Base-by-base conservation (phyloP, 225 moss, liverwort and hornwort species). In the Pleurozium schreberi region DNA sequence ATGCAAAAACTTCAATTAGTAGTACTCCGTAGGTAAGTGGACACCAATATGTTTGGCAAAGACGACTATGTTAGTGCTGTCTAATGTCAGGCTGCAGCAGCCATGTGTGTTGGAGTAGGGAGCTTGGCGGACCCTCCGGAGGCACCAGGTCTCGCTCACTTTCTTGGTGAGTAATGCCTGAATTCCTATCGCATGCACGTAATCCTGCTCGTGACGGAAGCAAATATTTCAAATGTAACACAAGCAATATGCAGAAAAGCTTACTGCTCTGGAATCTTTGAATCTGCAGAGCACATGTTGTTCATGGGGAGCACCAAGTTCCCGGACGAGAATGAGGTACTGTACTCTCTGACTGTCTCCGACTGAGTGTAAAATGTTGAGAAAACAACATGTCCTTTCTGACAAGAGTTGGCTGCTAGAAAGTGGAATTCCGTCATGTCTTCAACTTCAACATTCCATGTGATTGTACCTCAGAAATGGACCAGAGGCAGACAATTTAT, bases 281-380 rank as follows among this genome's bases (percentile, higher is more conserved):
- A 81, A 86, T 43, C 45, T 90, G 89, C 91, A 95, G 95, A 95
- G 91, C 94, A 93, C 79, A 94, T 95, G 95, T 70, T 94, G 88
- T 95, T 95, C 87, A 94, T 94, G 94, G 94, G 93, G 55, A 95
- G 94, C 91, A 89, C 92, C 91, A 95, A 93, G 87, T 95, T 95
- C 70, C 92, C 94, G 34, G 92, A 95, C 86, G 95, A 94, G 69
- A 92, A 94, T 83, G 93, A 94, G 95, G 95, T 93, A 70, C 80
- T 42, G 40, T 25, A 59, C 67, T 43, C 75, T 76, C 50, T 87
- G 14, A 30, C 60, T 86, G 42, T 75, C 25, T 90, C 81, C 62
- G 55, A 55, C 81, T 68, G 55, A 68, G 67, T 40, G 28, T 33
- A 84, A 83, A 84, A 34, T 84, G 40, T 55, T 67, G 84, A 55